Evolutionary conservation across 139 green algal species (phyloP), one percentile per base, ranked within the genome.

Genomic region (Bryopsis sp.): DNA sequence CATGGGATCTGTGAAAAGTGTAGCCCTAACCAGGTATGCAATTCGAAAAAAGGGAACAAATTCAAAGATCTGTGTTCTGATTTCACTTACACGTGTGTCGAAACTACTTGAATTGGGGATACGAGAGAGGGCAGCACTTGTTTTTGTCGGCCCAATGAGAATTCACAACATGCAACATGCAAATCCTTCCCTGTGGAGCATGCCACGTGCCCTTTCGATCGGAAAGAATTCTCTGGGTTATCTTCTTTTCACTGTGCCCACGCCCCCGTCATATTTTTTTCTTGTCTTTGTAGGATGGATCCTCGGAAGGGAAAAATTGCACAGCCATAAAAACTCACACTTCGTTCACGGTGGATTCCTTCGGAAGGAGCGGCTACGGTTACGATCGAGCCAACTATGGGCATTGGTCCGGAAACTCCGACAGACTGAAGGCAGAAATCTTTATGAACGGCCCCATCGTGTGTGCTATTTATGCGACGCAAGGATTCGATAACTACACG

Each of bases 371-470:
- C 32, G 57, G 57, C 8, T 34, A 7, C 32, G n/a, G 7, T 32
- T 34, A 64, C 34, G 57, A 64, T 32, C n/a, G n/a, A 64, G 15
- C n/a, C n/a, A n/a, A n/a, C n/a, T n/a, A 64, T 28, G 57, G 57
- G 34, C 57, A 15, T 8, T 19, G 11, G 43, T 2, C 31, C n/a
- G 37, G 28, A 24, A 28, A 43, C 24, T 70, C 46, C 28, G 58
- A 82, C 6, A 71, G 71, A 47, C 80, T 82, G n/a, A 76, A 78
- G 34, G 79, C 77, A 35, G 79, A 86, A 62, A 76, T 86, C 29
- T 79, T 68, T 47, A 11, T 48, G 22, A 37, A 69, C 28, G 81
- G 81, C 2, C 81, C 81, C 24, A 74, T 86, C 1, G 38, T 60
- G 28, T 86, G 81, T 65, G 77, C 72, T 28, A 82, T 86, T 50